Conservation (phyloP, 805 yeast species). For the Lipomyces japonicus region DNA sequence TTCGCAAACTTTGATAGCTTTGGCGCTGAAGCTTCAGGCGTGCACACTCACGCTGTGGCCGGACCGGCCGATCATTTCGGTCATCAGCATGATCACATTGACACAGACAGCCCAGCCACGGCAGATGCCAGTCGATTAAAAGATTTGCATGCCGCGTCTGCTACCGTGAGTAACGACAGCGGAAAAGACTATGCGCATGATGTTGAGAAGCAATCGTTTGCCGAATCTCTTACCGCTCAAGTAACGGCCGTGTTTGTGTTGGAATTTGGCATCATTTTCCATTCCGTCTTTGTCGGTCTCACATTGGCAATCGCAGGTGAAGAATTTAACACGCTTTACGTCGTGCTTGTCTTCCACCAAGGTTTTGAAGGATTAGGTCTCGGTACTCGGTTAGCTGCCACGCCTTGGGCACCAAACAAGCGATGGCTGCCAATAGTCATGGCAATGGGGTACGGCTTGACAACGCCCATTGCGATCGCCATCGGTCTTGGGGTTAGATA, state of each 20-base stretch:
- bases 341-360: slow-evolving; percentile 54
- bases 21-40: neutral
- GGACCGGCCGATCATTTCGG: slow-evolving; percentile 27
- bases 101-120: slow-evolving; percentile 16
- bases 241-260: slow-evolving; percentile 51
- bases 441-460: slow-evolving; percentile 50
- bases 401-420: slow-evolving; percentile 50
- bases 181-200: too few relatives aligned
- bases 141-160: neutral
- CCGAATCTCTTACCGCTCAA: slow-evolving; percentile 23
- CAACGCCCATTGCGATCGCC: slow-evolving; percentile 70
- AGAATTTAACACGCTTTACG: slow-evolving; percentile 66
- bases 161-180: neutral
- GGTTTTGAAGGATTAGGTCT: slow-evolving; percentile 76
- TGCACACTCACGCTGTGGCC: slow-evolving; percentile 4
- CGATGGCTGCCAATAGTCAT: slow-evolving; percentile 52
- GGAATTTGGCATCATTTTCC: slow-evolving; percentile 79
- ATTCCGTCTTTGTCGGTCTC: slow-evolving; percentile 77
- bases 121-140: slow-evolving; percentile 8
- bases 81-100: slow-evolving; percentile 26
- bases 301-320: slow-evolving; percentile 74
- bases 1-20: slow-evolving; percentile 32
- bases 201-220: slow-evolving; percentile 8
- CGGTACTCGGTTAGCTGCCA: slow-evolving; percentile 63
- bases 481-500: slow-evolving; percentile 68